Conservation (phyloP, 2,329 filamentous ascomycete species). For the Lachnellula willkommii region DNA sequence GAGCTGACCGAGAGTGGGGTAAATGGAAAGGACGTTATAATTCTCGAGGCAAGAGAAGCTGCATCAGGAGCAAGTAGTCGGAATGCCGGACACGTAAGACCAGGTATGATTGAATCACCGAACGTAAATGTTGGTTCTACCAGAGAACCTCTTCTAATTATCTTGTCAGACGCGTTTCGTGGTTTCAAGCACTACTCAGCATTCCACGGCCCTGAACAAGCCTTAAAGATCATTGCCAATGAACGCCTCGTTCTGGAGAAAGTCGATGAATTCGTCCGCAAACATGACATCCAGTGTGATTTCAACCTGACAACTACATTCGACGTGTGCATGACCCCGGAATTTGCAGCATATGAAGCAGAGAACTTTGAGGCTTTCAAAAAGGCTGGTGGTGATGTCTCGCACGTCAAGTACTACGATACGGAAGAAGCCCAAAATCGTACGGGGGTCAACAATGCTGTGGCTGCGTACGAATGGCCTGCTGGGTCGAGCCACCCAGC, state of each 20-base stretch:
- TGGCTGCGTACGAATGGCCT: constrained; percentile 47
- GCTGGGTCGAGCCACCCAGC: constrained; percentile 45
- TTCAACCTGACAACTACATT: constrained; percentile 43
- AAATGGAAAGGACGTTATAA: constrained; percentile 23
- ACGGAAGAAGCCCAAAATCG: constrained; percentile 35
- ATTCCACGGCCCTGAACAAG: constrained; percentile 39
- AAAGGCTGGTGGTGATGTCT: constrained; percentile 40
- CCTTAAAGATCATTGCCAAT: constrained; percentile 41
- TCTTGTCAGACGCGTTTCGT: constrained; percentile 38
- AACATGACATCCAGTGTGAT: constrained; percentile 40
- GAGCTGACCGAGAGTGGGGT: constrained; percentile 18
- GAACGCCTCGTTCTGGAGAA: constrained; percentile 38
- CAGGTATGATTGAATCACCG: constrained; percentile 16
- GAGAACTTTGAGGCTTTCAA: constrained; percentile 36
- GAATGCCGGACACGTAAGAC: constrained; percentile 32
- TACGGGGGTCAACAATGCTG: constrained; percentile 35
- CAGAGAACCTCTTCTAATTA: background rate
- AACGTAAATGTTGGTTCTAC: background rate
- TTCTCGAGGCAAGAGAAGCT: constrained; percentile 31
- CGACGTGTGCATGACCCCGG: constrained; percentile 43
- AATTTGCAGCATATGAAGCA: constrained; percentile 42
- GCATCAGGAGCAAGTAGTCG: constrained; percentile 32
- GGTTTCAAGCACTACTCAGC: constrained; percentile 41
- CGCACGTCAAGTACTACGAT: constrained; percentile 37
- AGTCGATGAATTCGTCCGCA: constrained; percentile 38